Percentiles rank a stretch among this genome's conserved stretches.
Conservation (phyloP, 1,139 yeast species). For the Blastobotrys petasosporus region DNA sequence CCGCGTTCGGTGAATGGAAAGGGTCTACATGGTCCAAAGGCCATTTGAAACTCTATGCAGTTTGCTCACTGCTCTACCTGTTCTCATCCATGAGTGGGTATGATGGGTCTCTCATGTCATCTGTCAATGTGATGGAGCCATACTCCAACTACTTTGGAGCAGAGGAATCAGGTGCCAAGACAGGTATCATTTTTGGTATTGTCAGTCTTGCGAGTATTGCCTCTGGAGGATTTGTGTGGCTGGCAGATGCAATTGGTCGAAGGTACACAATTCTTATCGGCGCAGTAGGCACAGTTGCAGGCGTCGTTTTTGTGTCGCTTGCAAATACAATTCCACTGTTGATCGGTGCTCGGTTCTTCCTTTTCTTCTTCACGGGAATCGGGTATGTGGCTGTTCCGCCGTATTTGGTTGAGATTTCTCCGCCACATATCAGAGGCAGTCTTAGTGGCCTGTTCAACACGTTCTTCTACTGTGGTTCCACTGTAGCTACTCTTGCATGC, state of each 20-base stretch:
- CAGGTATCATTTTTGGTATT: conserved; percentile 16
- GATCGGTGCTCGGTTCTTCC: conserved; percentile 22
- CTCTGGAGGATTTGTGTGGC: conserved; percentile 15
- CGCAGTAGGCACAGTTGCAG: conserved; percentile 12
- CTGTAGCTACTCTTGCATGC: conserved; percentile 37
- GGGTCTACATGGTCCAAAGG: conserved; percentile 13
- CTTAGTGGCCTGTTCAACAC: conserved; percentile 41
- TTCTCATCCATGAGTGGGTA: conserved; percentile 43
- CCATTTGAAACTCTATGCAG: conserved; percentile 13
- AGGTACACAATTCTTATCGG: conserved; percentile 14
- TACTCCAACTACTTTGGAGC: conserved; percentile 13
- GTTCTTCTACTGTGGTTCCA: conserved; percentile 44
- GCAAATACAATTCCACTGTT: conserved; percentile 12
- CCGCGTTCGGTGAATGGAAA: conserved; percentile 13
- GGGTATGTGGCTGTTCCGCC: conserved; percentile 27
- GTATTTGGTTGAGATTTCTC: conserved; percentile 21
- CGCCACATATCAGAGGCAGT: conserved; percentile 40
- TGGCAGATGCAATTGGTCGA: conserved; percentile 16
- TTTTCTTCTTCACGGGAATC: conserved; percentile 23
- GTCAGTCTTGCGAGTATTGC: conserved; percentile 12
- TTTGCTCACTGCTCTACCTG: conserved; percentile 26
- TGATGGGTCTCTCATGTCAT: conserved; percentile 16
- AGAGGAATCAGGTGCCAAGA: conserved; percentile 10
- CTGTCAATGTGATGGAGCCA: conserved; percentile 16
- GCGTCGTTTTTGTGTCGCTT: conserved; percentile 11